Base-by-base conservation (phyloP, 495 filamentous ascomycete species). In the Penicillium robsamsonii region DNA sequence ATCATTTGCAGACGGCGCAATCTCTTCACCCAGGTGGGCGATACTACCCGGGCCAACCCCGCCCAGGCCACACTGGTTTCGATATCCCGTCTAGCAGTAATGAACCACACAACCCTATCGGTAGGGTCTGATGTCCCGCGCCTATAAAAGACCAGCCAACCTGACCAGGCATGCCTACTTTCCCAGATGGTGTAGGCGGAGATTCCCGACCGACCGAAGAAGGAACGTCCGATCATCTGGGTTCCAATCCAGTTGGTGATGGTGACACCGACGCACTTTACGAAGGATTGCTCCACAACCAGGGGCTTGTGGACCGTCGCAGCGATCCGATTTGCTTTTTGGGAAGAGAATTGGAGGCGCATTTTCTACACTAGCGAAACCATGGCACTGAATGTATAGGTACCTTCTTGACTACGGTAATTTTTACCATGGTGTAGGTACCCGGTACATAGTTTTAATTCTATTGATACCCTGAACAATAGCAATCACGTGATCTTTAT, bases 21-120 rank as follows among this genome's bases (percentile, higher is more conserved):
- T 71, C 79, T 53, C 68, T 82, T 53, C 79, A 82, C 59, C 79
- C 79, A 15, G 79, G 79, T 38, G 79, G 79, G 24, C 65, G 57
- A 55, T 68, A 75, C 58, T 81, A 82, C 50, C 78, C 79, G 11
- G 68, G 64, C 24, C 66, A 65, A 57, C 55, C 51, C 18, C 61
- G 47, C 15, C 41, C 53, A 25, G 52, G 60, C 20, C 38, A 59
- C 24, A 11, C 31, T 22, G 20, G 46, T 17, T 24, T 58, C 27
- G 35, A 46, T 29, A 43, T 42, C n/a, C 11, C 29, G 10, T 35
- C 50, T 46, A 55, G 22, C 24, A 64, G 61, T 64, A 68, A 66
- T 59, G 59, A 64, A 48, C 29, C 52, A 57, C 53, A 33, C 57
- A 29, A 43, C 58, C 46, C 50, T 47, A 29, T 13, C 46, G 55